Evolutionary conservation across 306 rosid genomes (phyloP).

Genomic region (Sicyos baderoa): DNA sequence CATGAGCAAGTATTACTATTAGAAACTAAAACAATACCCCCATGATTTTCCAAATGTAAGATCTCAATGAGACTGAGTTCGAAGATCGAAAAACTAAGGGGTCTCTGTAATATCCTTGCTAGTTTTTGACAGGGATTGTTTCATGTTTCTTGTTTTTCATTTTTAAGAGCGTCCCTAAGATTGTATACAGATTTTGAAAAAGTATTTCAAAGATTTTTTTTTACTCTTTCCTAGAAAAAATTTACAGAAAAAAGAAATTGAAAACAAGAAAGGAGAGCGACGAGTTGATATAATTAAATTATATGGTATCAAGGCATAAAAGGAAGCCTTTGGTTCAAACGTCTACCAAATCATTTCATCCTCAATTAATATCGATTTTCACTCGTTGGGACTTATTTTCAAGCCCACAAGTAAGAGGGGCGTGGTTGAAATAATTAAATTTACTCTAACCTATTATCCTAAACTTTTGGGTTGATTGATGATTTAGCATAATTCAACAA

Average conservation of each 20-base stretch:
- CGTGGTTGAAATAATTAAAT: too few species aligned
- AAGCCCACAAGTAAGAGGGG: too few species aligned
- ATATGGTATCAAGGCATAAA: too few species aligned
- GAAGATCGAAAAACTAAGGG: background rate
- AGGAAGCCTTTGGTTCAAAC: too few species aligned
- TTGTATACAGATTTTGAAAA: background rate
- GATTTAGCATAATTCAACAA: too few species aligned
- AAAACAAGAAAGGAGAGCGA: background rate
- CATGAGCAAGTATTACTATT: slow-evolving; percentile 11
- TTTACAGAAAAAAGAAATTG: too few species aligned
- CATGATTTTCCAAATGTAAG: background rate
- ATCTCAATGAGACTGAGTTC: background rate
- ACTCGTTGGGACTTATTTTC: background rate
- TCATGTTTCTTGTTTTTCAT: background rate
- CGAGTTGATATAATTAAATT: too few species aligned
- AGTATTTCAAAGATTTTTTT: background rate
- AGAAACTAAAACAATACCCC: background rate
- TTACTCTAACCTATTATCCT: too few species aligned
- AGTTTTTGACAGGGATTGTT: background rate
- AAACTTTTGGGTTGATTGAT: too few species aligned
- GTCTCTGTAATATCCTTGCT: background rate
- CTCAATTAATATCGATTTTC: too few species aligned
- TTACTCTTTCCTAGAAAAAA: too few species aligned
- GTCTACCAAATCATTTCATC: too few species aligned
- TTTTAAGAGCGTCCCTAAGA: background rate